Base-by-base conservation (phyloP, 169 alveolate genomes). In the Sarcocystis neurona region DNA sequence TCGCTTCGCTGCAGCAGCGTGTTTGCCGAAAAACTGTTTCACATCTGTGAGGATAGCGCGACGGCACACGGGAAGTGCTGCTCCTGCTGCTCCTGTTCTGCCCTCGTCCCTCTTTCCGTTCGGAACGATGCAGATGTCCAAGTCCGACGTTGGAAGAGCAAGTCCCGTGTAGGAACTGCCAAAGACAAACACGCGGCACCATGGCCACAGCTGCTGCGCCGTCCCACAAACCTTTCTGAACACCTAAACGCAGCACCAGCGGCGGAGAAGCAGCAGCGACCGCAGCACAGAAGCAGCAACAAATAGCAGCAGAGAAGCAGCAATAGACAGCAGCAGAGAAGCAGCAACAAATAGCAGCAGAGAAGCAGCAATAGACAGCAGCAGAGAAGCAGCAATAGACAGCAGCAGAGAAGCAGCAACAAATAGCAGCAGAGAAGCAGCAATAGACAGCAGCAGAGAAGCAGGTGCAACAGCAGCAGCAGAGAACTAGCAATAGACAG, bases 51-150 rank as follows among this genome's bases (percentile, higher is more conserved):
- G 82, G n/a, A n/a, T n/a, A n/a, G n/a, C n/a, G n/a, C n/a, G n/a
- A n/a, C n/a, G n/a, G n/a, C n/a, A n/a, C n/a, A n/a, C n/a, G n/a
- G n/a, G n/a, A n/a, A n/a, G n/a, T n/a, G n/a, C n/a, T n/a, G n/a
- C n/a, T n/a, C n/a, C n/a, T n/a, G n/a, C n/a, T n/a, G n/a, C n/a
- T n/a, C n/a, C n/a, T n/a, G n/a, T n/a, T n/a, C n/a, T n/a, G n/a
- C n/a, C n/a, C n/a, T n/a, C n/a, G n/a, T n/a, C n/a, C n/a, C n/a
- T n/a, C 48, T 15, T 32, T 8, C 56, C 18, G 58, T 72, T 4
- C 56, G 41, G 34, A 39, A 41, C 72, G n/a, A 74, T 70, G 63
- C 90, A 86, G 1, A 86, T 27, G 66, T 86, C 90, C 23, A 86
- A 50, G 66, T 86, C 90, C n/a, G 86, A 60, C 6, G 37, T 60